A percentile compares a stretch with the other conserved stretches of the same genome.
These are phyloP conservation scores for Paraglomus brasilianum DNA, from an alignment of 192 early-diverging fungal species.

Conservation along the genomic window DNA sequence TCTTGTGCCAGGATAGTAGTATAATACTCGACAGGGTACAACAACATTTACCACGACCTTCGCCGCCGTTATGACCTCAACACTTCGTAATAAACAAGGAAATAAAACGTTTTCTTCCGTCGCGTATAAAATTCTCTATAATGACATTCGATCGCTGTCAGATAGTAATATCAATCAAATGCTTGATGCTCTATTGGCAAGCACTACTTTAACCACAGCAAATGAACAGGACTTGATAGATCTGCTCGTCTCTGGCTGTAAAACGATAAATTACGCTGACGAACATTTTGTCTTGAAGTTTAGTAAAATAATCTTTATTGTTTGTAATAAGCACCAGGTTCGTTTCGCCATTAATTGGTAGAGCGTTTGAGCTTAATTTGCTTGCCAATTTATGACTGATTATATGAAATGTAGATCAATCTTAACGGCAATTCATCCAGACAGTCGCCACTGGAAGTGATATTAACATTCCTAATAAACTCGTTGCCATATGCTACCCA, in stretches of 20 bases:
- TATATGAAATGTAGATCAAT: background rate
- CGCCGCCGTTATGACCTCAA: no score
- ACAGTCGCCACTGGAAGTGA: conserved; percentile 20
- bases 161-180: background rate
- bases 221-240: conserved; percentile 24
- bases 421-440: background rate
- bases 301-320: conserved; percentile 29
- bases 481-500: conserved; percentile 14
- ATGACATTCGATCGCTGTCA: no score
- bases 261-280: conserved; percentile 6
- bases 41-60: no score
- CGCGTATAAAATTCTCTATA: no score
- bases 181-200: conserved; percentile 22
- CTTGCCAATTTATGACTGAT: background rate
- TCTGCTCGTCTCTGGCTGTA: conserved; percentile 17
- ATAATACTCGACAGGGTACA: no score
- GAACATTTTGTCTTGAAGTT: conserved; percentile 19
- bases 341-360: background rate
- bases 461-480: conserved; percentile 20
- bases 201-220: conserved; percentile 12
- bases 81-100: no score
- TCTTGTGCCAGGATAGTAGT: no score
- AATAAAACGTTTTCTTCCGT: no score
- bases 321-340: conserved; percentile 24
- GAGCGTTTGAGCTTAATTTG: background rate